Percentiles rank a stretch among this genome's conserved stretches.
Conservation (phyloP, 2,329 filamentous ascomycete genomes). For the Alternaria incomplexa region DNA sequence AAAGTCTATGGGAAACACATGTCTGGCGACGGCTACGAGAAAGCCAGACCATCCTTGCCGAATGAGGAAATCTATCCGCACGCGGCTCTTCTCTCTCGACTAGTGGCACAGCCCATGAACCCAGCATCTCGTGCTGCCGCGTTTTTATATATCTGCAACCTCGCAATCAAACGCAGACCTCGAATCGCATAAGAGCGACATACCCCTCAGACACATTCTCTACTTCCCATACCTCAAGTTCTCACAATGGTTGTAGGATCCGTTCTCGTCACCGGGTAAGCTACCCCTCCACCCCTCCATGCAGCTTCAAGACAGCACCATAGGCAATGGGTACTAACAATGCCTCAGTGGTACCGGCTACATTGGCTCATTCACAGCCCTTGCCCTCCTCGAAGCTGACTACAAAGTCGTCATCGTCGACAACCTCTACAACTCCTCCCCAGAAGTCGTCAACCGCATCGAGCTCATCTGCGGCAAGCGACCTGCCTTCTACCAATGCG, state of each 20-base stretch:
- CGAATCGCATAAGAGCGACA: not conserved
- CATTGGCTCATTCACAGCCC: slow-evolving; percentile 95
- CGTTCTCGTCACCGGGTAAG: slow-evolving; percentile 89
- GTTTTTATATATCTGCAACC: slow-evolving; percentile 27
- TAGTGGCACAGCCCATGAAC: slow-evolving; percentile 19
- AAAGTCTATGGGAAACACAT: not conserved
- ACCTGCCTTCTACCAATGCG: slow-evolving; percentile 81
- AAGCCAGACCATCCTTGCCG: slow-evolving; percentile 5
- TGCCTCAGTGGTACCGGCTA: slow-evolving; percentile 87
- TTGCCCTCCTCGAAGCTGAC: slow-evolving; percentile 88
- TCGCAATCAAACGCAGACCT: slow-evolving; percentile 9
- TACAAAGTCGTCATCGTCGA: slow-evolving; percentile 98
- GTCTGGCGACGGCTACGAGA: not conserved
- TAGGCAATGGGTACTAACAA: slow-evolving; percentile 10
- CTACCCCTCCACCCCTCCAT: slow-evolving; percentile 38
- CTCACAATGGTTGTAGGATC: slow-evolving; percentile 77
- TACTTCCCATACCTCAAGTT: not conserved
- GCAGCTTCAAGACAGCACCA: slow-evolving; percentile 1
- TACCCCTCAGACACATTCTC: not conserved
- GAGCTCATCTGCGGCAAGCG: slow-evolving; percentile 91
- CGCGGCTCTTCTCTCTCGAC: slow-evolving; percentile 2
- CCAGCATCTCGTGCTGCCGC: slow-evolving; percentile 20
- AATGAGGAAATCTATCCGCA: slow-evolving; percentile 26
- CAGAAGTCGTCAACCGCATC: slow-evolving; percentile 91
- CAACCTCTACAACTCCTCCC: slow-evolving; percentile 95